A percentile compares a stretch with the other conserved stretches of the same genome.
These are phyloP conservation scores for Candida dajiaensis DNA, from an alignment of 805 yeast genomes.

Conservation along the genomic window DNA sequence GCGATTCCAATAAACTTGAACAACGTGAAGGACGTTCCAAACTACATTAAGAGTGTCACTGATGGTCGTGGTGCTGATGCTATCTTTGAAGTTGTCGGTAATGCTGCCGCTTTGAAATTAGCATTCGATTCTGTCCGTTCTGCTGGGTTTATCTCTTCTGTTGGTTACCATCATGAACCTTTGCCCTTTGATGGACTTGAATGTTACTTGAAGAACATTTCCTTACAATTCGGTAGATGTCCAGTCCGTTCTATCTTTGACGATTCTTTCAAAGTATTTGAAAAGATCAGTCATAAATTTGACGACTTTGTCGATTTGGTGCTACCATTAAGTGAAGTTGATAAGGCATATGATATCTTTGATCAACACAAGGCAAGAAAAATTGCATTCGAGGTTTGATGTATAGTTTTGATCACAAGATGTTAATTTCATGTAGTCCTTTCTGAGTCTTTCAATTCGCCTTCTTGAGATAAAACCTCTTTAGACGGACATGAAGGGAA, in stretches of 20 bases:
- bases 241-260: conserved; percentile 52
- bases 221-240: conserved; percentile 57
- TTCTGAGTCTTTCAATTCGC: no score
- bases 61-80: conserved; percentile 52
- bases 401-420: no score
- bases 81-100: conserved; percentile 56
- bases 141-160: conserved; percentile 50
- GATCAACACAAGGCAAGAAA: conserved; percentile 50
- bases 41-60: conserved; percentile 27
- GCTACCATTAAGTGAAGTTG: conserved; percentile 38
- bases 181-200: conserved; percentile 53
- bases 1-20: conserved; percentile 43
- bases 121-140: conserved; percentile 51
- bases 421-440: no score
- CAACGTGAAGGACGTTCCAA: conserved; percentile 29
- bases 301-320: conserved; percentile 46
- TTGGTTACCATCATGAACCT: conserved; percentile 56
- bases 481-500: no score
- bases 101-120: conserved; percentile 41
- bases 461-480: no score
- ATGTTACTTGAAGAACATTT: conserved; percentile 50
- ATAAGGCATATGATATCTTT: conserved; percentile 43
- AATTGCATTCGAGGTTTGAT: conserved; percentile 35
- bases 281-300: conserved; percentile 37
- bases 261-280: conserved; percentile 46